Base-by-base conservation (phyloP, 2,329 filamentous ascomycete genomes). In the Cladophialophora yegresii region DNA sequence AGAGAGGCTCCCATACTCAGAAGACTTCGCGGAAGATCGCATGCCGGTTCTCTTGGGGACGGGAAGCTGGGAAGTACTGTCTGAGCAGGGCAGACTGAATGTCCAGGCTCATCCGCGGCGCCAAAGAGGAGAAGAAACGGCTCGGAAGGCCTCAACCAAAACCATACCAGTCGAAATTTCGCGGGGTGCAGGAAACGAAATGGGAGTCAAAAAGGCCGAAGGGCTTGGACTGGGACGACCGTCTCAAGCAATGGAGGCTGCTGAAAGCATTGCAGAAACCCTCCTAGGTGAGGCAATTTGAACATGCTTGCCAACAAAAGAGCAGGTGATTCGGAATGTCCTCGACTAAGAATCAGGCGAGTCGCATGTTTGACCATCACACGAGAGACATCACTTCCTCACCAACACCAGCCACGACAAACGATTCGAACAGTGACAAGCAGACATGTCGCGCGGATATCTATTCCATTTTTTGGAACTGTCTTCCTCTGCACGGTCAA, bases 81-180 rank as follows among this genome's bases (percentile, higher is more conserved):
- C 20, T 30, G 57, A 59, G 47, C 40, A 53, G 20, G 57, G 53
- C 57, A 59, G 57, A n/a, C n/a, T 59, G 12, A 59, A 59, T 16
- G 57, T 59, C 22, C 57, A 59, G 32, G 57, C 57, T 10, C 57
- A 59, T 50, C 47, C 47, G 16, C 43, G 53, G 32, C 57, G 57
- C 23, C 57, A 59, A 20, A 59, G n/a, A 36, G 45, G 32, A 47
- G 45, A 59, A 59, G 57, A 59, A 59, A 43, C 30, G 20, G 45
- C 57, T 51, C n/a, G 30, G 57, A 59, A 30, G 45, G 20, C 1
- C 57, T 59, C 47, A 28, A 53, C 20, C 13, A 22, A 16, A 22
- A 16, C 57, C 45, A 40, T 36, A 4, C 20, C 47, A 59, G 13
- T 47, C 57, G 12, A 51, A 26, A 12, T 23, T 59, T 30, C 57